Evolutionary conservation across 805 yeast genomes (phyloP), one percentile per base, ranked within the genome.

Genomic region (Metschnikowia hibisci): DNA sequence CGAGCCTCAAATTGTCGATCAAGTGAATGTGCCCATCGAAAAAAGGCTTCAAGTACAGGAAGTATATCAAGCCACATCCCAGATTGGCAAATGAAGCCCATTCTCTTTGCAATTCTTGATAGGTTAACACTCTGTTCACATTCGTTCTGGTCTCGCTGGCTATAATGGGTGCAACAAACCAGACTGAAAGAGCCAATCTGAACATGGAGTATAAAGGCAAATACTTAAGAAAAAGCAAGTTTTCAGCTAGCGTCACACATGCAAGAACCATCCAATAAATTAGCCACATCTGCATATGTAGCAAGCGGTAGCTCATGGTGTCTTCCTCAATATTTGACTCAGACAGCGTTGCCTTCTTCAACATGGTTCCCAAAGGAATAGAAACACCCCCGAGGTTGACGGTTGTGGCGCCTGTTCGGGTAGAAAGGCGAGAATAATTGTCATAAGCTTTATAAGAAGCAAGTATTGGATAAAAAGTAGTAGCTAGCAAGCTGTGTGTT

Each of bases 261-360:
- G 82, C 73, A 41, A 74, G 61, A 1, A 84, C 80, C 10, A 83
- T 68, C 95, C 96, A 87, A 62, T 84, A 67, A 22, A 67, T 58
- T 23, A 64, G 55, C 74, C 74, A 70, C 61, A 73, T 66, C 48
- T 70, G 68, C 32, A 66, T 50, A 5, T 56, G 29, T 29, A 63
- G 46, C 42, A 64, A 53, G 40, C 56, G 60, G 22, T 39, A 38
- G 42, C 59, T 63, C 37, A 62, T 35, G 23, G 46, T 39, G 32
- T 46, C 55, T 30, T 53, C 55, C 32, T 45, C 56, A 12, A 48
- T 29, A 29, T 23, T 32, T 25, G 36, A 44, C 54, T 36, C 53
- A 15, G 29, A 43, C 34, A 44, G 40, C 13, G 61, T 53, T 15
- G 66, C 66, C 29, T 51, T 56, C 52, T 61, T 61, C 41, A 69